Evolutionary conservation across 768 basidiomycete genomes (phyloP), one percentile per base, ranked within the genome.

Genomic region (Zangia roseola): DNA sequence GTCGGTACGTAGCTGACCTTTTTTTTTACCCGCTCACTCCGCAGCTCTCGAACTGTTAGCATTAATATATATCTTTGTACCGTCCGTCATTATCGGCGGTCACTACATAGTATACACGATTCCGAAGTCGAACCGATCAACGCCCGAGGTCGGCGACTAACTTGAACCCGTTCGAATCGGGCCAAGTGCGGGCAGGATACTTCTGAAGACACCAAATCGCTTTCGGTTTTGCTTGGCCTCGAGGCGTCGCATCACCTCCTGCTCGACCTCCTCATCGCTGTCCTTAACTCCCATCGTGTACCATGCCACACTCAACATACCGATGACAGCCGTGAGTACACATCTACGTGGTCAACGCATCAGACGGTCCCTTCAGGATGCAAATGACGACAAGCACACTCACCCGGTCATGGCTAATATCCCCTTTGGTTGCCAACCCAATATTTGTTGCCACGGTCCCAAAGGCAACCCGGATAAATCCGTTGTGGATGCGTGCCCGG

Each of bases 241-340:
- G 10, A 84, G 69, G 47, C 75, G 70, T 54, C 70, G 68, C 54
- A 77, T 70, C 45, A 79, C 81, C 67, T 91, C 88, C 17, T 78
- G 73, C 64, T 92, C 91, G 30, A 91, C 76, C 71, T 95, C 93
- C 55, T 84, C 84, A 35, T 92, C 91, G 38, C 86, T 78, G 51
- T 90, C 72, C 48, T 71, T 71, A 5, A 80, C 82, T n/a, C 91
- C 90, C 39, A 83, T 71, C 31, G 86, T 72, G 69, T 98, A 98
- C 92, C 94, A 98, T 33, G 83, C 72, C 25, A 95, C 89, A 1
- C 82, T 78, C 8, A 73, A 53, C 84, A 97, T 88, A 1, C 95
- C 95, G 33, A 95, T 53, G 13, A 89, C 71, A 2, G 91, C 94
- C 2, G 90, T 80, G 45, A 97, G 69, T 31, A 97, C 84, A 55